Conservation (phyloP, 352 stramenopile genomes). For the Globisporangium lucens region DNA sequence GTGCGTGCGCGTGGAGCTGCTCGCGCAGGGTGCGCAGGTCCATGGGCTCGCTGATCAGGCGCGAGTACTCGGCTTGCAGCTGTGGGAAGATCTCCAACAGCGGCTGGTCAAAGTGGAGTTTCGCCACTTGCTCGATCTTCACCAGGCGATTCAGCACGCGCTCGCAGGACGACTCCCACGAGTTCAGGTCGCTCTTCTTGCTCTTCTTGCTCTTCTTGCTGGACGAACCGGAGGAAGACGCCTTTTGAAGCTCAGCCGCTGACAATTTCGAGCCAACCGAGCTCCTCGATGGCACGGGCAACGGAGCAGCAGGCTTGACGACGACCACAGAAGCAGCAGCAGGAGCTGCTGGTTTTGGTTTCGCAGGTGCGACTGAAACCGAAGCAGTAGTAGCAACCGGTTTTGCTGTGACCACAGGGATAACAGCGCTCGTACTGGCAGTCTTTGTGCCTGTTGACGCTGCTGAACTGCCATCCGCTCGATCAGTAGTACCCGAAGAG, state of each 20-base stretch:
- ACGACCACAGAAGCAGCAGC: background rate
- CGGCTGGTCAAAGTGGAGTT: slow-evolving; percentile 79
- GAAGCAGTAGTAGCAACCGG: background rate
- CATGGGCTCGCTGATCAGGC: slow-evolving; percentile 75
- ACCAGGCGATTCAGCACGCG: slow-evolving; percentile 62
- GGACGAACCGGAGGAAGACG: slow-evolving; percentile 19
- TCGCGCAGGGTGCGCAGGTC: slow-evolving; percentile 73
- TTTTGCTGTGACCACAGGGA: background rate
- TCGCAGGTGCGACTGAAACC: background rate
- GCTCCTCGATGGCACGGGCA: background rate
- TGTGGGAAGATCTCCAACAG: slow-evolving; percentile 76
- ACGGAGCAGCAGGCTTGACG: background rate
- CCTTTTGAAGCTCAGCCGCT: slow-evolving; percentile 20
- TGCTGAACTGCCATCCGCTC: slow-evolving; percentile 31
- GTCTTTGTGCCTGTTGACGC: background rate
- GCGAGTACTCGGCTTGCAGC: slow-evolving; percentile 54
- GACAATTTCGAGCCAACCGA: slow-evolving; percentile 35
- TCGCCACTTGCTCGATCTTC: slow-evolving; percentile 79
- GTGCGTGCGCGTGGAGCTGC: slow-evolving; percentile 49
- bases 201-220: slow-evolving; percentile 67
- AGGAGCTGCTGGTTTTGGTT: background rate
- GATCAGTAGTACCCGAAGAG: background rate
- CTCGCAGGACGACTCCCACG: slow-evolving; percentile 68
- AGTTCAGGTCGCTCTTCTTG: slow-evolving; percentile 74
- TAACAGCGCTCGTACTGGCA: background rate